Percentiles rank a stretch among this genome's conserved stretches.
phyloP scores from a whole-genome alignment of 2,329 filamentous ascomycete genomes.

The Teratosphaeria gauchensis region DNA sequence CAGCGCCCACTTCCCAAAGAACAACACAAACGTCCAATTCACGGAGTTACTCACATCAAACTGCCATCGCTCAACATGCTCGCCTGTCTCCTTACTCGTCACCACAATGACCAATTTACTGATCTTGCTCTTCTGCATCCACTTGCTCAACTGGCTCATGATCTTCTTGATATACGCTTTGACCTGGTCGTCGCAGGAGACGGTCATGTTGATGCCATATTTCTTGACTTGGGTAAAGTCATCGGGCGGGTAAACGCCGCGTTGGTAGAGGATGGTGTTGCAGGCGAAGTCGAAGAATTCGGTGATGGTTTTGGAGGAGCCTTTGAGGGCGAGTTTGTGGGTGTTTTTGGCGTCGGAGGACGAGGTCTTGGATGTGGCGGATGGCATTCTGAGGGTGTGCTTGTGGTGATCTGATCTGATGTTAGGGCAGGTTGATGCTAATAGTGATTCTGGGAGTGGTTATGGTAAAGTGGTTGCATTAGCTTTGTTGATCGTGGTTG shows the following conservation, averaged over 20 bases:
- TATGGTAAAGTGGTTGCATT: neutral
- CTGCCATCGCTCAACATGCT: conserved; percentile 95
- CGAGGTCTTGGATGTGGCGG: conserved; percentile 10
- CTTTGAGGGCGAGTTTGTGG: conserved; percentile 87
- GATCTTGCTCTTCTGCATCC: conserved; percentile 96
- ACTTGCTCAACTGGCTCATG: conserved; percentile 93
- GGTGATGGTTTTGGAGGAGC: conserved; percentile 57
- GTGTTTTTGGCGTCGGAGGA: conserved; percentile 58
- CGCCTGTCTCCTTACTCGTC: conserved; percentile 91
- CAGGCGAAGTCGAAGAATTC: conserved; percentile 99
- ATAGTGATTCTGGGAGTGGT: neutral
- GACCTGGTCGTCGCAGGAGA: conserved; percentile 94
- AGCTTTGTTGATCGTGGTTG: neutral
- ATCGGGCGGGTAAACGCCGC: conserved; percentile 76
- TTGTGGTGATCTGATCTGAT: neutral
- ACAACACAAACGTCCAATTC: neutral
- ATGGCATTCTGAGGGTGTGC: conserved; percentile 8
- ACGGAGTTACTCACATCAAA: conserved; percentile 59
- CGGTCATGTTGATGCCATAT: conserved; percentile 97
- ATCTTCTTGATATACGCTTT: conserved; percentile 99
- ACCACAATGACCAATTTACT: conserved; percentile 95
- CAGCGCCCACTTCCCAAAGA: neutral
- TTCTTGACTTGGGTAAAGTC: conserved; percentile 98
- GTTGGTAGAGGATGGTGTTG: conserved; percentile 93
- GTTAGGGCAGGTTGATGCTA: neutral